Conservation (phyloP, 352 stramenopile genomes). For the Globisporangium orthogonon region DNA sequence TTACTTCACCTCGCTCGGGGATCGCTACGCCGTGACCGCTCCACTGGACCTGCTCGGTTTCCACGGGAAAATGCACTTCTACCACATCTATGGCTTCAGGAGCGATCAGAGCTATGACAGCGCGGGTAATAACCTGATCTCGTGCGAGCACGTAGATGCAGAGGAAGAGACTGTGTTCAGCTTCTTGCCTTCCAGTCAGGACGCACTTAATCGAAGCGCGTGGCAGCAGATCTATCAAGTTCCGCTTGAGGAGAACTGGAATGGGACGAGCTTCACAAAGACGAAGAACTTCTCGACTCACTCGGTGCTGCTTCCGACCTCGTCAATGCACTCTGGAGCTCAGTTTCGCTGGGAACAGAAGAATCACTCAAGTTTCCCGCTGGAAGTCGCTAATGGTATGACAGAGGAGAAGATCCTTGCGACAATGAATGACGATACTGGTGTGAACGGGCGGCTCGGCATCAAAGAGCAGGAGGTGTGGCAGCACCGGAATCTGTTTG, state of each 20-base stretch:
- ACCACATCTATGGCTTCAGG: conserved; percentile 50
- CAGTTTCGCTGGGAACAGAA: conserved; percentile 67
- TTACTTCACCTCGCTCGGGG: conserved; percentile 57
- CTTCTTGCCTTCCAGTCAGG: conserved; percentile 25
- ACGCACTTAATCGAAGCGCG: conserved; percentile 30
- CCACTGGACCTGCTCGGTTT: conserved; percentile 43
- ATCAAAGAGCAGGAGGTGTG: conserved; percentile 37
- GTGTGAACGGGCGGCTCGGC: conserved; percentile 26
- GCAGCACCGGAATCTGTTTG: conserved; percentile 64
- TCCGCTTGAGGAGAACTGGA: conserved; percentile 10
- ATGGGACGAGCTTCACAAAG: not conserved
- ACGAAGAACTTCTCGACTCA: conserved; percentile 13
- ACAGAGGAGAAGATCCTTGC: conserved; percentile 18
- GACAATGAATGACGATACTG: conserved; percentile 37
- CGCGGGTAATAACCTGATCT: conserved; percentile 45
- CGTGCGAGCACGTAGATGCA: conserved; percentile 43
- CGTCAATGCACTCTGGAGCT: conserved; percentile 33
- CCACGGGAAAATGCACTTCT: conserved; percentile 56
- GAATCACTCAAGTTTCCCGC: conserved; percentile 59
- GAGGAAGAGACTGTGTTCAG: conserved; percentile 50
- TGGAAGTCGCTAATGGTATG: conserved; percentile 26
- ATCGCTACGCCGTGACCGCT: conserved; percentile 40
- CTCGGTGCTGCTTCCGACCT: conserved; percentile 27
- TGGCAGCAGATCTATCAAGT: conserved; percentile 39
- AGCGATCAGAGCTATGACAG: conserved; percentile 36